phyloP scores from a whole-genome alignment of 1,284 basidiomycete species.

The Leccinum huronense region DNA sequence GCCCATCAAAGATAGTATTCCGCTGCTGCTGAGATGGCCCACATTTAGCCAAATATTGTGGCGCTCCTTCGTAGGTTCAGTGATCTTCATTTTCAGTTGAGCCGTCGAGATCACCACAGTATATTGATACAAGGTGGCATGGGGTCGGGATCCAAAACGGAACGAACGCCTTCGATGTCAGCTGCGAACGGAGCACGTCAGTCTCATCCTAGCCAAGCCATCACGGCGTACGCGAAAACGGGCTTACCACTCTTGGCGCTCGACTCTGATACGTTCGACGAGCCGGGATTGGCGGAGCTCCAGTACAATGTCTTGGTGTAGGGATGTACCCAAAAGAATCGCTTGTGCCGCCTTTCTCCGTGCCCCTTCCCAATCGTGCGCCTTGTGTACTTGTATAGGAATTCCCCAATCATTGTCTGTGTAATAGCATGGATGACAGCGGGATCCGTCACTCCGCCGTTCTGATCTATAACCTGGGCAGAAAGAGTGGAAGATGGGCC shows the following conservation, averaged over 20 bases:
- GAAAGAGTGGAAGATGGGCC: conserved; percentile 38
- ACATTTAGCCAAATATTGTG: conserved; percentile 97
- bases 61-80: conserved; percentile 88
- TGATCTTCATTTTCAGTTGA: conserved; percentile 96
- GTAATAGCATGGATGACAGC: conserved; percentile 93
- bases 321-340: conserved; percentile 99
- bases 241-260: conserved; percentile 93
- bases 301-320: conserved; percentile 98
- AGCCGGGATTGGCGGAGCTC: conserved; percentile 93
- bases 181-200: conserved; percentile 48
- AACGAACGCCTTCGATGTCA: conserved; percentile 91
- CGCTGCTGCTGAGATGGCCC: conserved; percentile 65
- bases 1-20: conserved; percentile 85
- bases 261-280: conserved; percentile 82
- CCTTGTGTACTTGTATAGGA: conserved; percentile 96
- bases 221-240: conserved; percentile 11
- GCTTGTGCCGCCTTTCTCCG: conserved; percentile 79
- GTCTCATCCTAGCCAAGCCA: conserved; percentile 13
- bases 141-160: conserved; percentile 89
- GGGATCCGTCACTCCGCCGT: conserved; percentile 70
- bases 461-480: conserved; percentile 31
- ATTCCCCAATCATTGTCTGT: conserved; percentile 99
- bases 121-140: conserved; percentile 91
- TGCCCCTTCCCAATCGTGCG: conserved; percentile 74
- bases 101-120: conserved; percentile 92